Conservation (phyloP, 108 stramenopile species). For the Conticribra guillardii region DNA sequence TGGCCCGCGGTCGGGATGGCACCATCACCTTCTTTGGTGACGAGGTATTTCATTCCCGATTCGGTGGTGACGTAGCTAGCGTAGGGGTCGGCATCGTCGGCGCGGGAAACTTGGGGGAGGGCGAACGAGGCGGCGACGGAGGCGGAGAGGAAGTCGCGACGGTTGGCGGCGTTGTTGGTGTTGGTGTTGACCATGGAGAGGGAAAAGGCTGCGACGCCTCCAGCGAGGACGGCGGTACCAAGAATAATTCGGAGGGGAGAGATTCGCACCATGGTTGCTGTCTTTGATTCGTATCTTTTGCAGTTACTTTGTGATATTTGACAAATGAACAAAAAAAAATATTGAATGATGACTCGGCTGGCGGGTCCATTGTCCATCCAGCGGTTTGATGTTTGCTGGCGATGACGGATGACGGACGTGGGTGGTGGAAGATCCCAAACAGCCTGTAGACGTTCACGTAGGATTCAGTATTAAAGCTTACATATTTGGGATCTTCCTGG, state of each 20-base stretch:
- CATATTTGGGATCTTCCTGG: too few relatives aligned
- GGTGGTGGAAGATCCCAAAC: too few relatives aligned
- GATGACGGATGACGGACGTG: too few relatives aligned
- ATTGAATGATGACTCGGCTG: too few relatives aligned
- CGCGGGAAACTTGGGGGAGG: constrained; percentile 31
- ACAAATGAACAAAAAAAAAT: too few relatives aligned
- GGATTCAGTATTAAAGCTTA: too few relatives aligned
- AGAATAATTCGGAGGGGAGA: constrained; percentile 10
- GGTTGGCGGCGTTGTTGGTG: constrained; percentile 21
- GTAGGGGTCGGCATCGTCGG: constrained; percentile 55
- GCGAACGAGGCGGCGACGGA: constrained; percentile 24
- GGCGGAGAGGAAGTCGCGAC: constrained; percentile 59
- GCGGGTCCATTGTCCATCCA: too few relatives aligned
- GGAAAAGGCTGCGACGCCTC: constrained; percentile 25
- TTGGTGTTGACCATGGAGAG: constrained; percentile 8
- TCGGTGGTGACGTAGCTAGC: constrained; percentile 78
- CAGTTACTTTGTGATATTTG: too few relatives aligned
- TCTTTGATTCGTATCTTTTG: too few relatives aligned
- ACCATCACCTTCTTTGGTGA: constrained; percentile 89
- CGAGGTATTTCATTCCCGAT: constrained; percentile 88
- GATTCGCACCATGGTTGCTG: too few relatives aligned
- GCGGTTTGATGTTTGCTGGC: too few relatives aligned
- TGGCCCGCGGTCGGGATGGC: constrained; percentile 79
- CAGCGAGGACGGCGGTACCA: constrained; percentile 24
- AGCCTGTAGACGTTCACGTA: too few relatives aligned